Evolutionary conservation across 305 asterid genomes (phyloP).

Genomic region (Fraxinus albicans): DNA sequence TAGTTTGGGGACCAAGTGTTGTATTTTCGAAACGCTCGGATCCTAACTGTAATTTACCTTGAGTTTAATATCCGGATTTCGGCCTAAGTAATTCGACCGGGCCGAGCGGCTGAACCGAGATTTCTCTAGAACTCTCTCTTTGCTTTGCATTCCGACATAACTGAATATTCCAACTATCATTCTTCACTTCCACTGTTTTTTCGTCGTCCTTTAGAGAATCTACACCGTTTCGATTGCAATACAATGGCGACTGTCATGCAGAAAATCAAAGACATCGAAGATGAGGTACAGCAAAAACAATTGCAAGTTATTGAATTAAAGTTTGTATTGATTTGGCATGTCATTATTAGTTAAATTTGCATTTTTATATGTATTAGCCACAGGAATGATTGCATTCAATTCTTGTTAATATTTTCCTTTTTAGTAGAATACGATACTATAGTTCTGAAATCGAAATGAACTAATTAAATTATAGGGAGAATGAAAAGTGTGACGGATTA

Average conservation of each 20-base stretch:
- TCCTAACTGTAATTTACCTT: background rate
- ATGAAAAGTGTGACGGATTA: background rate
- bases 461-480: background rate
- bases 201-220: constrained; percentile 14
- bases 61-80: background rate
- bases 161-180: background rate
- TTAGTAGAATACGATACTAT: background rate
- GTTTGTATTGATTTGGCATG: background rate
- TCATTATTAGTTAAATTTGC: constrained; percentile 11
- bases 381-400: background rate
- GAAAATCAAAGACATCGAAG: constrained; percentile 97
- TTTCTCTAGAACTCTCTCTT: background rate
- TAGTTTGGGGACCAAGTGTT: background rate
- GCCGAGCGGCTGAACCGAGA: background rate
- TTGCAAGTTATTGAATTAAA: background rate
- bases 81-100: background rate
- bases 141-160: background rate
- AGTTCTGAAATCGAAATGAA: background rate
- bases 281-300: constrained; percentile 59
- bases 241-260: constrained; percentile 93
- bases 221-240: constrained; percentile 10
- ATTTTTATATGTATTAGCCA: background rate
- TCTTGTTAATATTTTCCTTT: background rate
- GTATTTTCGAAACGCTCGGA: background rate
- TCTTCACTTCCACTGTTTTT: constrained; percentile 6